Conservation (phyloP, 2,329 filamentous ascomycete genomes). For the Microsporum canis region DNA sequence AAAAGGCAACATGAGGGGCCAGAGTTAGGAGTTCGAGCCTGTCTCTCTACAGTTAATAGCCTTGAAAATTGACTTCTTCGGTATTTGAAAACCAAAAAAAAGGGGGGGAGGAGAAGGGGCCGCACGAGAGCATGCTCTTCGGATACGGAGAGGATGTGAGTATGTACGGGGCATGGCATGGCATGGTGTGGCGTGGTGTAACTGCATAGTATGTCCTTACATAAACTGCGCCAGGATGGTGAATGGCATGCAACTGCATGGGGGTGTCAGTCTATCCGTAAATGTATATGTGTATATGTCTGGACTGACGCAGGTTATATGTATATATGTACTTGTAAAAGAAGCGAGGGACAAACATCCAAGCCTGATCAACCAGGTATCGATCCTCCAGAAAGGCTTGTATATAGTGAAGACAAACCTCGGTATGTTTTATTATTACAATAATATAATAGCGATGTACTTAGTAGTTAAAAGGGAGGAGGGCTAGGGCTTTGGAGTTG, state of each 20-base stretch:
- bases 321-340: background rate
- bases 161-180: background rate
- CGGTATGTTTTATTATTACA: no score
- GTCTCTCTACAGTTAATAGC: background rate
- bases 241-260: background rate
- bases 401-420: background rate
- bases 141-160: constrained; percentile 1
- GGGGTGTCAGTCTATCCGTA: background rate
- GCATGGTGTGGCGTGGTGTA: background rate
- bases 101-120: background rate
- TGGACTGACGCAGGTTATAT: background rate
- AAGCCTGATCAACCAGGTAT: background rate
- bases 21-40: background rate
- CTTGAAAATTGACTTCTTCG: background rate
- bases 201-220: background rate
- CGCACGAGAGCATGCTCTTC: background rate
- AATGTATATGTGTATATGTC: background rate
- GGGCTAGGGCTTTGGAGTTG: background rate
- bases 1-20: background rate
- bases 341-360: background rate
- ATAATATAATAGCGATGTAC: no score
- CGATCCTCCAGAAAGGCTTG: background rate
- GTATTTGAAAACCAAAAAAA: background rate
- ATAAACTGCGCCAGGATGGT: background rate
- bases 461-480: background rate